Evolutionary conservation across 2,329 filamentous ascomycete genomes (phyloP).

Genomic region (Nothopassalora personata): DNA sequence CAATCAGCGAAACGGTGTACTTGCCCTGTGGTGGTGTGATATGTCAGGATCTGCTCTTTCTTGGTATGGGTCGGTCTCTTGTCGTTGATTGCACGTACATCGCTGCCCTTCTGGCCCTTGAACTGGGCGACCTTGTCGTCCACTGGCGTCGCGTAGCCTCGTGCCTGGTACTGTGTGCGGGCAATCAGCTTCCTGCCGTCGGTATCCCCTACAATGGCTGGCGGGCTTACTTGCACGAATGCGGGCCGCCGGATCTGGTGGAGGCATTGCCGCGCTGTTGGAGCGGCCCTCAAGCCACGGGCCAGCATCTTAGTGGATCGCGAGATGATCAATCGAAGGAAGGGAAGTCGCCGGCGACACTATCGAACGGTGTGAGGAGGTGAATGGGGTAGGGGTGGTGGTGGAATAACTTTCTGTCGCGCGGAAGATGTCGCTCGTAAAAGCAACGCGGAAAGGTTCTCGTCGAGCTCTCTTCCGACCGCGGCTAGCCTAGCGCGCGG

Average conservation of each 20-base stretch:
- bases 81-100: conserved; percentile 54
- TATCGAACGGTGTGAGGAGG: not conserved
- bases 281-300: conserved; percentile 8
- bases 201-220: not conserved
- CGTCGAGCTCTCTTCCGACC: not conserved
- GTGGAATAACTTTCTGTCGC: not conserved
- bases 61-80: not conserved
- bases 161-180: conserved; percentile 12
- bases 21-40: conserved; percentile 60
- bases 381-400: not conserved
- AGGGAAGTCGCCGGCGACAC: conserved; percentile 4
- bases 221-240: conserved; percentile 12
- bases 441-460: conserved; percentile 1
- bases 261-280: conserved; percentile 11
- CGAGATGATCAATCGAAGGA: not conserved
- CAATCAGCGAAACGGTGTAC: conserved; percentile 93
- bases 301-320: conserved; percentile 10
- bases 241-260: conserved; percentile 11
- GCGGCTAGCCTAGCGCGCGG: not conserved
- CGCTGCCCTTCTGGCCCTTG: conserved; percentile 79
- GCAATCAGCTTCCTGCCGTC: conserved; percentile 2
- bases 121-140: conserved; percentile 82
- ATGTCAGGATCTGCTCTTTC: conserved; percentile 11
- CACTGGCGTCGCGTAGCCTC: conserved; percentile 37
- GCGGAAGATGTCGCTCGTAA: not conserved